Evolutionary conservation across 2,329 filamentous ascomycete species (phyloP).

Genomic region (Sporothrix inflata): DNA sequence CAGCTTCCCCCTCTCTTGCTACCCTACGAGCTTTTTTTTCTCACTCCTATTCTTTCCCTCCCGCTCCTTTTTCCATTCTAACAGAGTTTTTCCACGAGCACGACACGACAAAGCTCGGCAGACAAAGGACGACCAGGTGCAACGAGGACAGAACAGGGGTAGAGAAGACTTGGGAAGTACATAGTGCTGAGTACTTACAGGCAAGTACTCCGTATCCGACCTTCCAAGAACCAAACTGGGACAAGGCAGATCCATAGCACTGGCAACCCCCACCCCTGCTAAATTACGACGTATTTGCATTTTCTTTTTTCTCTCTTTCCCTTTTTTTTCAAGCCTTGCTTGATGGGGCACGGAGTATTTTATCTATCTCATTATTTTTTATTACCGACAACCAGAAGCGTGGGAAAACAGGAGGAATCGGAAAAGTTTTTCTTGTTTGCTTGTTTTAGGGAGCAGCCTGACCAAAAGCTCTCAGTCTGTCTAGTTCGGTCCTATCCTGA

Average conservation of each 20-base stretch:
- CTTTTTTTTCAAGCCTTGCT: conserved; percentile 15
- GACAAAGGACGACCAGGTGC: conserved; percentile 4
- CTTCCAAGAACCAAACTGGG: conserved; percentile 22
- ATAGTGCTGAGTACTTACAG: not conserved
- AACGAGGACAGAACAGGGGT: conserved; percentile 14
- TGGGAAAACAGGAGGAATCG: conserved; percentile 5
- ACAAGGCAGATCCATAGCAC: conserved; percentile 28
- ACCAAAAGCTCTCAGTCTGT: not conserved
- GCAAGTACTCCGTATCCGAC: conserved; percentile 1
- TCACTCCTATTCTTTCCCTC: not conserved
- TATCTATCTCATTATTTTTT: conserved; percentile 14
- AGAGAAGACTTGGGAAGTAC: conserved; percentile 10
- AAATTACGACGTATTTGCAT: conserved; percentile 10
- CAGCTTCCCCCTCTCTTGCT: not conserved
- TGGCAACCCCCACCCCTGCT: conserved; percentile 23
- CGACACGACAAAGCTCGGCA: conserved; percentile 14
- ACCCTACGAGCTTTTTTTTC: not conserved
- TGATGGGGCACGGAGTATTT: conserved; percentile 20
- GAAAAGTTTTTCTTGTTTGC: not conserved
- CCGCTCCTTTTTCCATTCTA: not conserved
- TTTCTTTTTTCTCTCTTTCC: conserved; percentile 22
- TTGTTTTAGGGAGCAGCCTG: not conserved
- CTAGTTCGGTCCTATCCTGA: not conserved
- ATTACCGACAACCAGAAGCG: conserved; percentile 17
- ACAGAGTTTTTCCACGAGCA: conserved; percentile 13